These are phyloP conservation scores for Pleurotus cornucopiae DNA, from an alignment of 768 basidiomycete genomes.

Conservation along the genomic window DNA sequence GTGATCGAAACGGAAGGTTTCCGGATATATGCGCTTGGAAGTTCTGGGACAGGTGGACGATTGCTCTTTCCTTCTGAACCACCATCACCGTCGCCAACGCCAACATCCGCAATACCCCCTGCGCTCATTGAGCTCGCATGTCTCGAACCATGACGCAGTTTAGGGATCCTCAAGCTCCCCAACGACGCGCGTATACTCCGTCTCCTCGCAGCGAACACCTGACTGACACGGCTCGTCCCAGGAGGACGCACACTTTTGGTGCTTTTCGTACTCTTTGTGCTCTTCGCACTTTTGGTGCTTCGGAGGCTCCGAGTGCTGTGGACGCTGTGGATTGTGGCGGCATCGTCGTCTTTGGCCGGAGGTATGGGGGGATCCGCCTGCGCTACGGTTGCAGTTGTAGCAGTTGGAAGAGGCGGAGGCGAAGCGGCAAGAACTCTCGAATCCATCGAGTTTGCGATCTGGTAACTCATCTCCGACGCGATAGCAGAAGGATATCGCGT, in stretches of 20 bases:
- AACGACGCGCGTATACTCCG: slow-evolving; percentile 63
- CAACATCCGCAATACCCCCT: too few species aligned
- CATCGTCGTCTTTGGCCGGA: neutral
- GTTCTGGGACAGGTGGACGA: slow-evolving; percentile 3
- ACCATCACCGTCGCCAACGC: neutral
- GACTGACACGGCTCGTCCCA: slow-evolving; percentile 26
- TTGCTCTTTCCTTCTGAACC: slow-evolving; percentile 18
- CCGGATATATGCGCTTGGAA: neutral
- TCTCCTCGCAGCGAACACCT: slow-evolving; percentile 60
- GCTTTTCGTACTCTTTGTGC: slow-evolving; percentile 28
- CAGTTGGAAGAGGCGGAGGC: neutral
- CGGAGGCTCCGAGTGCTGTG: slow-evolving; percentile 26
- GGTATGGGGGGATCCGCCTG: neutral
- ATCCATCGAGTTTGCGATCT: neutral
- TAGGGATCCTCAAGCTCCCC: slow-evolving; percentile 61
- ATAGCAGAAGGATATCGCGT: neutral
- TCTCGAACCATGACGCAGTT: slow-evolving; percentile 11
- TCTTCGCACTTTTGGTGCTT: slow-evolving; percentile 31
- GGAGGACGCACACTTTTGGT: slow-evolving; percentile 18
- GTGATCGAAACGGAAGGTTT: too few species aligned
- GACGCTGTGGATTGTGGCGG: slow-evolving; percentile 33
- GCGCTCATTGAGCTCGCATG: too few species aligned
- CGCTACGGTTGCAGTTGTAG: neutral
- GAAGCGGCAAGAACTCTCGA: neutral
- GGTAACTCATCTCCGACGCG: neutral